Conservation (phyloP, 2,329 filamentous ascomycete genomes). For the Fusarium tanahbumbuense region DNA sequence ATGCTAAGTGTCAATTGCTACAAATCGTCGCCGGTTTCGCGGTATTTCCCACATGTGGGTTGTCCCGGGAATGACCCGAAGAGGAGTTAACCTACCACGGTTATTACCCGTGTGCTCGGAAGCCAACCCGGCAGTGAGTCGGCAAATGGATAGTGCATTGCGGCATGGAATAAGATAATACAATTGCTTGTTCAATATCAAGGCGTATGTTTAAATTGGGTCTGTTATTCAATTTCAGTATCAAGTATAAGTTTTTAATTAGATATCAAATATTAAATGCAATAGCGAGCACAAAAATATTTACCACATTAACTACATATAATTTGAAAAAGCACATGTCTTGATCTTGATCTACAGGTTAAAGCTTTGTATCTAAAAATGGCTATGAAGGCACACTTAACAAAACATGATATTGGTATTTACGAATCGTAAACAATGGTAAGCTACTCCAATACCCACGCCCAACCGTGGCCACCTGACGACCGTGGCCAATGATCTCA, state of each 20-base stretch:
- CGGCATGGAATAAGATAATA: background rate
- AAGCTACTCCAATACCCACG: background rate
- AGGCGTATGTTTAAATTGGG: background rate
- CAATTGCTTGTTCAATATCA: background rate
- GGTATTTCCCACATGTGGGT: background rate
- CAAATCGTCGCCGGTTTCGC: background rate
- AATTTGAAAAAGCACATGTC: too few species aligned
- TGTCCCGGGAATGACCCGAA: background rate
- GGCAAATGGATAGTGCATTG: background rate
- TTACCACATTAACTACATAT: too few species aligned
- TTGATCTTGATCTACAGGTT: too few species aligned
- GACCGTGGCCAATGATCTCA: background rate
- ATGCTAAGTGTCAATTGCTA: background rate
- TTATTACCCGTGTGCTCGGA: background rate
- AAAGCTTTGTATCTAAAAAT: rapidly evolving
- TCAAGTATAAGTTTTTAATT: too few species aligned
- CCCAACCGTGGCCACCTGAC: background rate
- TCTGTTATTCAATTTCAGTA: background rate
- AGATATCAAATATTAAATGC: too few species aligned
- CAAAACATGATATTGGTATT: too few species aligned
- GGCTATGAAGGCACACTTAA: too few species aligned
- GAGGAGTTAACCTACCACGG: background rate
- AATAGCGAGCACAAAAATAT: too few species aligned
- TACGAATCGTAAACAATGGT: too few species aligned
- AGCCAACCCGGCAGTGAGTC: background rate